Conservation (phyloP, 352 stramenopile species). For the Phytophthora nicotianae region DNA sequence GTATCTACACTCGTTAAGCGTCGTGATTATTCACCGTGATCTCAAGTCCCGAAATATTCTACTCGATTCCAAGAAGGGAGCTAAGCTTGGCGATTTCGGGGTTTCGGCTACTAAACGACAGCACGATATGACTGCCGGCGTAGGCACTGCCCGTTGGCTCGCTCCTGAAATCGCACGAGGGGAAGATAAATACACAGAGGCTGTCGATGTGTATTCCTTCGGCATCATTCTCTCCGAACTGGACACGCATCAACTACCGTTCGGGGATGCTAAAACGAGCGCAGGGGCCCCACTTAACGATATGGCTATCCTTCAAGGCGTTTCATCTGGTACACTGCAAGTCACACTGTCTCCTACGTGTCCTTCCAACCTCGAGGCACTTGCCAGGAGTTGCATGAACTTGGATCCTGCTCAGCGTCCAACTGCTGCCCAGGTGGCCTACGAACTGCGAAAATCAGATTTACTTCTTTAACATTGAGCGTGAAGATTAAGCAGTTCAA, state of each 20-base stretch:
- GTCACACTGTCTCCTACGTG: conserved; percentile 49
- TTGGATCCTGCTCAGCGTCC: conserved; percentile 61
- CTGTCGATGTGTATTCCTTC: conserved; percentile 73
- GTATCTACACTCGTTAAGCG: conserved; percentile 69
- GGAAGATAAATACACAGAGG: conserved; percentile 64
- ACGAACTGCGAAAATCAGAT: conserved; percentile 61
- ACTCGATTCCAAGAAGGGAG: conserved; percentile 60
- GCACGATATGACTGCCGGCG: conserved; percentile 63
- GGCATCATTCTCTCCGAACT: conserved; percentile 72
- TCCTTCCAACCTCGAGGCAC: conserved; percentile 46
- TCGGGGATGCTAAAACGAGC: conserved; percentile 40
- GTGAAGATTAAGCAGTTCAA: neutral
- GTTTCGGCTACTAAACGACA: conserved; percentile 61
- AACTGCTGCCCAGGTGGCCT: conserved; percentile 58
- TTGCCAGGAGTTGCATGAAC: conserved; percentile 59
- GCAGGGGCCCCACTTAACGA: conserved; percentile 57
- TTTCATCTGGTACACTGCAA: conserved; percentile 46
- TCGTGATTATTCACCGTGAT: conserved; percentile 73
- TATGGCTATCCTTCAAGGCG: conserved; percentile 60
- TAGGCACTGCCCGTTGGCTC: conserved; percentile 69
- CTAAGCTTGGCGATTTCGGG: conserved; percentile 74
- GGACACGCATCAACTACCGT: conserved; percentile 74
- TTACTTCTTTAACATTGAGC: conserved; percentile 40
- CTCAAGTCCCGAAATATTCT: conserved; percentile 80
- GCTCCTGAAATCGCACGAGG: conserved; percentile 69